Percentiles rank a stretch among this genome's conserved stretches.
These are phyloP conservation scores for Lanmaoa pseudosensibilis DNA, from an alignment of 768 basidiomycete species.

Conservation along the genomic window DNA sequence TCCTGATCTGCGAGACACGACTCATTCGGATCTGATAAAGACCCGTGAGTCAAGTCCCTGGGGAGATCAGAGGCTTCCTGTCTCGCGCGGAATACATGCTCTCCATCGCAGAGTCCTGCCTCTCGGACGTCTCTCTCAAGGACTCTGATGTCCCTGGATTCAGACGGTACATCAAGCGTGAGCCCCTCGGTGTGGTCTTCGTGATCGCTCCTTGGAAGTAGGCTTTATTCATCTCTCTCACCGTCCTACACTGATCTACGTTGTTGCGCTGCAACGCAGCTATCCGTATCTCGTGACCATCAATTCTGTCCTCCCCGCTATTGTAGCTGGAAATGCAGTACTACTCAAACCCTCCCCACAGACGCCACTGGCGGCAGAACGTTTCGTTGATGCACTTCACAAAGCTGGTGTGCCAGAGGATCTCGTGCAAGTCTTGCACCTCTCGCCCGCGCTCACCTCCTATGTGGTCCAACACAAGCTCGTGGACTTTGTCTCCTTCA, in stretches of 20 bases:
- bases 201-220: slow-evolving; percentile 94
- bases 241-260: not conserved
- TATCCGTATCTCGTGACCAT: slow-evolving; percentile 88
- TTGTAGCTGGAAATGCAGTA: slow-evolving; percentile 88
- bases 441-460: slow-evolving; percentile 61
- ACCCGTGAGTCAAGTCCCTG: slow-evolving; percentile 73
- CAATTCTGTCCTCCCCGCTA: slow-evolving; percentile 89
- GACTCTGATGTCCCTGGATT: slow-evolving; percentile 84
- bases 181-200: slow-evolving; percentile 83
- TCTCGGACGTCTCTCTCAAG: slow-evolving; percentile 71
- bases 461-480: slow-evolving; percentile 61
- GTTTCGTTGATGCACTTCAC: slow-evolving; percentile 66
- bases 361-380: slow-evolving; percentile 86
- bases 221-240: slow-evolving; percentile 26
- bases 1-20: not conserved
- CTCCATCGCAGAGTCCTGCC: slow-evolving; percentile 70
- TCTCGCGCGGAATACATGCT: slow-evolving; percentile 85
- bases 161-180: slow-evolving; percentile 77
- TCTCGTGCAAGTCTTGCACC: slow-evolving; percentile 73
- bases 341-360: slow-evolving; percentile 96
- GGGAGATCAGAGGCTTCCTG: slow-evolving; percentile 79
- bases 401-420: slow-evolving; percentile 77
- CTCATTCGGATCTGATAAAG: slow-evolving; percentile 37
- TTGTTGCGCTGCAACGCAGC: slow-evolving; percentile 37
- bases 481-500: slow-evolving; percentile 87